Evolutionary conservation across 2,329 filamentous ascomycete genomes (phyloP).

Genomic region (Epichloe brachyelytri): DNA sequence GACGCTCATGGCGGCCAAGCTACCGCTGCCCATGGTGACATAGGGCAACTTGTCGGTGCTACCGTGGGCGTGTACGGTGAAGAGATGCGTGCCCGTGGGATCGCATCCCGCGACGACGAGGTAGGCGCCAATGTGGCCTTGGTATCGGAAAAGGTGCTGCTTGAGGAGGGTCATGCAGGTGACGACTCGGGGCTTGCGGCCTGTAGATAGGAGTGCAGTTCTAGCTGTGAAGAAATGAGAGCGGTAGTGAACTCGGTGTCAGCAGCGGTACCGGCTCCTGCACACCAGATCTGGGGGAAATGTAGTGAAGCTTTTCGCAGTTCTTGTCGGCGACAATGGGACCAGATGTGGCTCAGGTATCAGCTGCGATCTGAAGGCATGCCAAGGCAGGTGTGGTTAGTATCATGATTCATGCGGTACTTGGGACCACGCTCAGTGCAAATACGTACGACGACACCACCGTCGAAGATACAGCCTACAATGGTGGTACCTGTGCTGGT

Average conservation of each 20-base stretch:
- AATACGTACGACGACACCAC: slow-evolving; percentile 73
- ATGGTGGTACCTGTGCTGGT: slow-evolving; percentile 98
- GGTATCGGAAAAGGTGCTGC: slow-evolving; percentile 97
- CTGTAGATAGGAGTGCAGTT: slow-evolving; percentile 95
- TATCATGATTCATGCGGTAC: background rate
- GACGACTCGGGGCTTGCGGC: slow-evolving; percentile 91
- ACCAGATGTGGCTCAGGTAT: slow-evolving; percentile 92
- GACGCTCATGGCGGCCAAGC: slow-evolving; percentile 90
- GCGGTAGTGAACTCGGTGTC: slow-evolving; percentile 99
- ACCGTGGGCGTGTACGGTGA: slow-evolving; percentile 96
- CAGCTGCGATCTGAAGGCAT: slow-evolving; percentile 68
- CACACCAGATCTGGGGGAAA: slow-evolving; percentile 99
- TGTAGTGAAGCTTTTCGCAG: slow-evolving; percentile 99
- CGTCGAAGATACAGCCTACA: slow-evolving; percentile 92
- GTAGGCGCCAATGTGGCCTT: slow-evolving; percentile 95
- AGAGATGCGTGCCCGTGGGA: slow-evolving; percentile 86
- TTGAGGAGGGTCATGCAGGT: slow-evolving; percentile 99
- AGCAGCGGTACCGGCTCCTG: slow-evolving; percentile 90
- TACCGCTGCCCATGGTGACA: slow-evolving; percentile 97
- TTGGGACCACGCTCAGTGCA: background rate
- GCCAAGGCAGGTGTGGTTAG: background rate
- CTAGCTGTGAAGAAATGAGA: slow-evolving; percentile 95
- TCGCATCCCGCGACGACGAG: slow-evolving; percentile 94
- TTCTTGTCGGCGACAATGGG: slow-evolving; percentile 99
- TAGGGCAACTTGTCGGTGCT: slow-evolving; percentile 98